phyloP scores from a whole-genome alignment of 2,329 filamentous ascomycete species.

The Camillea tinctor region DNA sequence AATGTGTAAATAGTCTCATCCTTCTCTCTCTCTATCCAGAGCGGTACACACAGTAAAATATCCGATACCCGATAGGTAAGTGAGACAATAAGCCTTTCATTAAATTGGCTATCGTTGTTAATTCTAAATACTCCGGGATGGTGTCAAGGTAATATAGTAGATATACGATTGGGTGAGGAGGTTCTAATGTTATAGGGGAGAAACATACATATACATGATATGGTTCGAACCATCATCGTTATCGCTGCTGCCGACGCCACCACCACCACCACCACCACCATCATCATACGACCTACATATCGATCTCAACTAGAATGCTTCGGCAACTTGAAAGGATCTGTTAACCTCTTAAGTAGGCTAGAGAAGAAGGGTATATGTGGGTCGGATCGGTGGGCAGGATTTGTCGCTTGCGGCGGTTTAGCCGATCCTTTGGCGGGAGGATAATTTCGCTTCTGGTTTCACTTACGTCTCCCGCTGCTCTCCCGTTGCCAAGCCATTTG shows the following conservation, averaged over 20 bases:
- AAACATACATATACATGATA: too few relatives aligned
- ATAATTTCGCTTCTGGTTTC: background rate
- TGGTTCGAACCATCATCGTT: too few relatives aligned
- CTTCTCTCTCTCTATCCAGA: too few relatives aligned
- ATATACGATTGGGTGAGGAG: too few relatives aligned
- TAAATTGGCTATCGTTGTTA: background rate
- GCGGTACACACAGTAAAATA: too few relatives aligned
- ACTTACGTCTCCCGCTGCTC: background rate
- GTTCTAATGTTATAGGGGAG: too few relatives aligned
- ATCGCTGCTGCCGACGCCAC: too few relatives aligned
- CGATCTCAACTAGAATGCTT: background rate
- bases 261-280: too few relatives aligned
- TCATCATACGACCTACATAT: background rate
- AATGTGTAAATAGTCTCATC: too few relatives aligned
- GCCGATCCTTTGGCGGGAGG: background rate
- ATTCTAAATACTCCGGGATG: background rate
- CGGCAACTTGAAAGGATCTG: background rate
- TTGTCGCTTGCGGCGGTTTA: background rate
- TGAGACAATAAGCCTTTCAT: background rate
- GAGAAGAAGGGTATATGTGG: background rate
- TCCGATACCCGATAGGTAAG: background rate
- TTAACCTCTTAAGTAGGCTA: background rate
- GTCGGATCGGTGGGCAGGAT: background rate
- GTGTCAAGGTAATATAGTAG: too few relatives aligned
- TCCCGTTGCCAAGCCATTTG: background rate